Base-by-base conservation (phyloP, 2,329 filamentous ascomycete genomes). In the Diaporthe batatas region DNA sequence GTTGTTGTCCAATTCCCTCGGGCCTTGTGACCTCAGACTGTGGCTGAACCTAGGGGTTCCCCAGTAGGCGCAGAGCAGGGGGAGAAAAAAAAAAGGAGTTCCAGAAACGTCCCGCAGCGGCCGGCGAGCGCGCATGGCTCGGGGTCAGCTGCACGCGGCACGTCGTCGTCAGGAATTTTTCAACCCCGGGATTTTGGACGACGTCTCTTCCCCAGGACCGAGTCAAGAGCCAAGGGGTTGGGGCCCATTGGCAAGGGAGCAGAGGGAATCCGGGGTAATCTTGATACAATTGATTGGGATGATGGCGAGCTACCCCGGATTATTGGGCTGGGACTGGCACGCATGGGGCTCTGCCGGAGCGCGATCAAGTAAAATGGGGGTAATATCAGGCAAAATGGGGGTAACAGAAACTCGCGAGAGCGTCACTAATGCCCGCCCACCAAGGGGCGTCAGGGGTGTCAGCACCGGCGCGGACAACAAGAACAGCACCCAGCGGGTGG, bases 321-420 rank as follows among this genome's bases (percentile, higher is more conserved):
- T 72, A 47, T n/a, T 57, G 69, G 47, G 51, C 34, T 49, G 54
- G 39, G 55, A 29, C n/a, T 47, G 65, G 65, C 70, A 62, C 32
- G 49, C 47, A 51, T 47, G 25, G 23, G 53, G n/a, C 23, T 21
- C 21, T 49, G 70, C 8, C n/a, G 65, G 53, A 18, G 44, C 47
- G 42, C 53, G 53, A 74, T 74, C 53, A 74, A 64, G 73, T 74
- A 74, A 74, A 68, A 74, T 74, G 73, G 73, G 73, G 73, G 73
- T 74, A 74, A 74, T 25, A 71, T 29, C 49, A 73, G 55, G 73
- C 70, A 74, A 74, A 73, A 71, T 74, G 68, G 73, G 73, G 73
- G 73, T 74, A 74, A 74, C 55, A 69, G 70, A 74, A 74, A 71
- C 51, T 51, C 64, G 53, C 65, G 57, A 53, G 59, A 47, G 53